Conservation (phyloP, 1,284 basidiomycete species). For the Fomes fomentarius region DNA sequence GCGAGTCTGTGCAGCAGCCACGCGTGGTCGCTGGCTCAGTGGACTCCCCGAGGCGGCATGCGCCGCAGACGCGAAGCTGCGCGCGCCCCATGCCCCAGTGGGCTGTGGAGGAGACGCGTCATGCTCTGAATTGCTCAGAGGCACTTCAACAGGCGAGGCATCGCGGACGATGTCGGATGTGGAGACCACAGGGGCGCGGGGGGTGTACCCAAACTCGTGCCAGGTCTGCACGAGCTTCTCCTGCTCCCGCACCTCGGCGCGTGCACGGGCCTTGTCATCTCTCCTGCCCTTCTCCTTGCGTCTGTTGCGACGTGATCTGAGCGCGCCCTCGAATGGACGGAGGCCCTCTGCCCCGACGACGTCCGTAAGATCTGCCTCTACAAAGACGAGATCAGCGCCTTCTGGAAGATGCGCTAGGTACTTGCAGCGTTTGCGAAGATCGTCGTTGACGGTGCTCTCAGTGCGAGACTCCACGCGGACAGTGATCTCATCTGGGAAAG, state of each 20-base stretch:
- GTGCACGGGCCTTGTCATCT: slow-evolving; percentile 80
- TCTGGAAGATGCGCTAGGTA: slow-evolving; percentile 94
- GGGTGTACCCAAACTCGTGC: slow-evolving; percentile 26
- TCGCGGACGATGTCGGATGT: slow-evolving; percentile 8
- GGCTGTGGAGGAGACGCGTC: slow-evolving; percentile 31
- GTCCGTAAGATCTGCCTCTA: slow-evolving; percentile 83
- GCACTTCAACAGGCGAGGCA: neutral
- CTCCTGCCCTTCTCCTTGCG: slow-evolving; percentile 79
- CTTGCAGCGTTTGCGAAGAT: slow-evolving; percentile 92
- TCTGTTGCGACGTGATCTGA: slow-evolving; percentile 76
- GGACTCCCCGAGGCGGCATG: slow-evolving; percentile 45
- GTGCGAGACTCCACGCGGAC: slow-evolving; percentile 81
- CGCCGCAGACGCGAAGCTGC: slow-evolving; percentile 78
- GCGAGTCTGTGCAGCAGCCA: slow-evolving; percentile 9
- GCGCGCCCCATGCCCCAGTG: slow-evolving; percentile 72
- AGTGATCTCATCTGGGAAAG: slow-evolving; percentile 84
- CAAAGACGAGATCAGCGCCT: slow-evolving; percentile 91
- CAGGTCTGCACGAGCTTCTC: slow-evolving; percentile 40
- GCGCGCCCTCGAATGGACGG: slow-evolving; percentile 78
- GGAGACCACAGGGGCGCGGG: slow-evolving; percentile 8
- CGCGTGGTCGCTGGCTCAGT: slow-evolving; percentile 27
- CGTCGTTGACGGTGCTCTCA: slow-evolving; percentile 85
- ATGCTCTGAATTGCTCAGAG: slow-evolving; percentile 35
- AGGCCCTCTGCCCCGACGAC: slow-evolving; percentile 78
- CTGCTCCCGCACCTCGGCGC: slow-evolving; percentile 80